Conservation (phyloP, 169 alveolate genomes). For the Perkinsus marinus region DNA sequence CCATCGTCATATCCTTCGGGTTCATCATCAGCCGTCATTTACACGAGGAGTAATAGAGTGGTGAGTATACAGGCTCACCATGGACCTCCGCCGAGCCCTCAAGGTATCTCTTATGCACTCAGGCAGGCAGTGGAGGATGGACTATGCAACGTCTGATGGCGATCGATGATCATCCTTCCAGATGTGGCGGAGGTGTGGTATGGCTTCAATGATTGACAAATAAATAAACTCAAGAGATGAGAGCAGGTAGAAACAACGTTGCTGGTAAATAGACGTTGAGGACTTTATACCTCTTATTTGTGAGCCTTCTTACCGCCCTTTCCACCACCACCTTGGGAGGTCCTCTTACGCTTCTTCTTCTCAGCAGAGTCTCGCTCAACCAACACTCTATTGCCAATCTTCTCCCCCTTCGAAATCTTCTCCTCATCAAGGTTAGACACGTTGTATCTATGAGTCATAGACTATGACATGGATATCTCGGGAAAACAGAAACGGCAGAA, state of each 20-base stretch:
- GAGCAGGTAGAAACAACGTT: neutral
- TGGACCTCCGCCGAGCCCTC: no score
- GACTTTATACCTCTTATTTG: neutral
- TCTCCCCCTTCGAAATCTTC: neutral
- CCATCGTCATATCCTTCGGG: no score
- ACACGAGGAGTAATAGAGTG: no score
- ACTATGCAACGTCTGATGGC: no score
- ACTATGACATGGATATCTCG: neutral
- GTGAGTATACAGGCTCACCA: no score
- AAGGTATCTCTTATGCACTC: no score
- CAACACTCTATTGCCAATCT: neutral
- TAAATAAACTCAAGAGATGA: neutral
- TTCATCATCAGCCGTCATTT: no score
- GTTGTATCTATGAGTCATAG: neutral
- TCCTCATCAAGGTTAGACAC: neutral
- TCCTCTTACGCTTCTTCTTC: neutral
- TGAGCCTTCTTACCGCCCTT: neutral
- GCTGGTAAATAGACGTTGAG: neutral
- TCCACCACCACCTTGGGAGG: neutral
- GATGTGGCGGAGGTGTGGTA: no score
- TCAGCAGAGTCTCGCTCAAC: neutral
- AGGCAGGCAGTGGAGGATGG: no score
- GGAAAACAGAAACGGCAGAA: no score
- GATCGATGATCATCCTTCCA: no score
- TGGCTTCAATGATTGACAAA: no score